A percentile compares a stretch with the other conserved stretches of the same genome.
Evolutionary conservation across 768 basidiomycete species (phyloP).

Genomic region (Xerocomus brunneocitrinus): DNA sequence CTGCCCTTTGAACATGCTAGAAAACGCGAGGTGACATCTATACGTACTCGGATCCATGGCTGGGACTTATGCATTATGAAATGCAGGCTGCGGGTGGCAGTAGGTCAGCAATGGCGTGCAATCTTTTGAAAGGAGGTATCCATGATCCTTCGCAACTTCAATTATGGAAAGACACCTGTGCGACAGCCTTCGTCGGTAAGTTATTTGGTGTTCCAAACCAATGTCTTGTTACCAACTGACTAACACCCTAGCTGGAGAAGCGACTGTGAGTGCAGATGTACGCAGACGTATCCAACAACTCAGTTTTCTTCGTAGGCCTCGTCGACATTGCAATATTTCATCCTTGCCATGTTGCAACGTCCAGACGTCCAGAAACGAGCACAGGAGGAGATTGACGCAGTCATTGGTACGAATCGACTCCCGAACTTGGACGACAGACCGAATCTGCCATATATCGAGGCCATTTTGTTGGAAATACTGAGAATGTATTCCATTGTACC

Average conservation of each 20-base stretch:
- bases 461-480: slow-evolving; percentile 26
- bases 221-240: neutral
- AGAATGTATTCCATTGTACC: slow-evolving; percentile 27
- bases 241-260: slow-evolving; percentile 16
- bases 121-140: slow-evolving; percentile 5
- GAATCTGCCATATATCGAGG: slow-evolving; percentile 27
- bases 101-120: slow-evolving; percentile 9
- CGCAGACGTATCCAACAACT: neutral
- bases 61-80: neutral
- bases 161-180: neutral
- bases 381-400: slow-evolving; percentile 26
- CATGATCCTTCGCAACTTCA: neutral
- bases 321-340: slow-evolving; percentile 16
- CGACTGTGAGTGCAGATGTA: slow-evolving; percentile 8
- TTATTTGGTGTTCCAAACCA: neutral
- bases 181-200: neutral
- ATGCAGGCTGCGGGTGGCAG: slow-evolving; percentile 12
- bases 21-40: slow-evolving; percentile 10
- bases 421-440: slow-evolving; percentile 25
- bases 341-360: slow-evolving; percentile 30
- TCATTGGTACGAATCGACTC: slow-evolving; percentile 26
- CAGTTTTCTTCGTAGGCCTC: neutral
- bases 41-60: neutral
- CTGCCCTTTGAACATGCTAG: slow-evolving; percentile 14
- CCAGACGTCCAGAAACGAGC: slow-evolving; percentile 30